phyloP scores from a whole-genome alignment of 176 grass and related monocot species.

The Triticum urartu region DNA sequence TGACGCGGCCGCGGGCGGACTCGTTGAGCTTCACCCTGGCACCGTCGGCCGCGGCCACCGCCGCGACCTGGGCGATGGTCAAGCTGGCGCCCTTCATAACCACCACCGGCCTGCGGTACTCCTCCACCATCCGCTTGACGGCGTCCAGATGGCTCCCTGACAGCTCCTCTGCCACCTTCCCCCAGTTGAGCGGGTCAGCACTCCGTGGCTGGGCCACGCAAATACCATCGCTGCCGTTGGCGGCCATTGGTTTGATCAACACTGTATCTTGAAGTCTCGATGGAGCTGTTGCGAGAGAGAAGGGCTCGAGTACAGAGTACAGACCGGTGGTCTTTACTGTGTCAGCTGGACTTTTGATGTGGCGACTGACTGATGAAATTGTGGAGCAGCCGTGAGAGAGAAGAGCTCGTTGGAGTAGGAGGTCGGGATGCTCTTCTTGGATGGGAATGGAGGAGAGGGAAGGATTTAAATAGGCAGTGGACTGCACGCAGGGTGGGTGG shows the following conservation, averaged over 20 bases:
- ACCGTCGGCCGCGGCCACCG: constrained; percentile 43
- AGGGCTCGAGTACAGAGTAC: constrained; percentile 6
- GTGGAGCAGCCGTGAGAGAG: not conserved
- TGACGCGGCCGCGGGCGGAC: not conserved
- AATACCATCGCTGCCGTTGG: constrained; percentile 22
- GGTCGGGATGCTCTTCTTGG: constrained; percentile 27
- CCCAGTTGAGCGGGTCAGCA: constrained; percentile 68
- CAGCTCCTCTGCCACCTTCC: constrained; percentile 39
- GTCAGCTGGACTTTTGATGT: too few relatives aligned
- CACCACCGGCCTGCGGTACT: constrained; percentile 49
- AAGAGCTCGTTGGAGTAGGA: not conserved
- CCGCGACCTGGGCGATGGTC: constrained; percentile 65
- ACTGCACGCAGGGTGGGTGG: not conserved
- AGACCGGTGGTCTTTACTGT: too few relatives aligned
- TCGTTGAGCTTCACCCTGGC: not conserved
- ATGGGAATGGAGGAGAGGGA: constrained; percentile 9
- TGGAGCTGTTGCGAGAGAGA: not conserved
- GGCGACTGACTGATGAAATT: too few relatives aligned
- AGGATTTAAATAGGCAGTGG: constrained; percentile 53
- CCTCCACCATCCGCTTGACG: constrained; percentile 71
- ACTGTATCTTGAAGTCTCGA: not conserved
- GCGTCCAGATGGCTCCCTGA: constrained; percentile 57
- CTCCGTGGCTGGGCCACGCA: constrained; percentile 6
- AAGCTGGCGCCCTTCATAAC: constrained; percentile 63
- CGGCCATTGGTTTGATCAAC: not conserved